Percentiles rank a stretch among this genome's conserved stretches.
These are phyloP conservation scores for Penicillium tannophilum DNA, from an alignment of 495 filamentous ascomycete genomes.

Conservation along the genomic window DNA sequence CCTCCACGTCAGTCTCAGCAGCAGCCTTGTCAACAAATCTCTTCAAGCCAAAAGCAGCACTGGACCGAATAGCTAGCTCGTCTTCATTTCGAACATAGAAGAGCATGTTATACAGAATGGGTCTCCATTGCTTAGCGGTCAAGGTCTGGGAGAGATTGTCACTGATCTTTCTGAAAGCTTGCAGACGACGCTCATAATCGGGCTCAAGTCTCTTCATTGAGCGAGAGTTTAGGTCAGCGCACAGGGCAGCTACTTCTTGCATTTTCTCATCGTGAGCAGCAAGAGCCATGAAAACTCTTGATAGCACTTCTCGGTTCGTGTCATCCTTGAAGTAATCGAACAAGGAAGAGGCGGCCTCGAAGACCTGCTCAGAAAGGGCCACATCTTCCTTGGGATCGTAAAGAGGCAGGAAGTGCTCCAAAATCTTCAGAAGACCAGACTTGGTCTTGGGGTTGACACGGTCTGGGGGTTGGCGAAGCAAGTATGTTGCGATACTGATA, in stretches of 20 bases:
- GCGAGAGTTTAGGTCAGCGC: slow-evolving; percentile 78
- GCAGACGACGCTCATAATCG: slow-evolving; percentile 79
- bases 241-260: slow-evolving; percentile 67
- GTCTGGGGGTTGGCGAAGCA: slow-evolving; percentile 80
- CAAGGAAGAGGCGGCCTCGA: slow-evolving; percentile 67
- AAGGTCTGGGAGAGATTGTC: slow-evolving; percentile 54
- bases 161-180: slow-evolving; percentile 75
- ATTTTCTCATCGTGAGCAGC: slow-evolving; percentile 62
- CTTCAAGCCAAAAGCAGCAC: slow-evolving; percentile 77
- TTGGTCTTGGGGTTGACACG: slow-evolving; percentile 83
- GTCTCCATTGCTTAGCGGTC: slow-evolving; percentile 79
- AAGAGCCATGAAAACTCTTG: slow-evolving; percentile 70
- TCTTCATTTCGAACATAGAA: slow-evolving; percentile 86
- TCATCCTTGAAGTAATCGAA: slow-evolving; percentile 88
- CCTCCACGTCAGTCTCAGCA: slow-evolving; percentile 33
- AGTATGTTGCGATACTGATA: slow-evolving; percentile 72
- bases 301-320: slow-evolving; percentile 67
- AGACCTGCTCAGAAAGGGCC: slow-evolving; percentile 51
- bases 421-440: slow-evolving; percentile 69
- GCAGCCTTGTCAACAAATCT: slow-evolving; percentile 70
- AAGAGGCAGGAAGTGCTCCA: slow-evolving; percentile 74
- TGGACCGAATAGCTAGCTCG: slow-evolving; percentile 83
- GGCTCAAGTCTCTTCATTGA: slow-evolving; percentile 68
- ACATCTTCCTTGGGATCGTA: slow-evolving; percentile 53
- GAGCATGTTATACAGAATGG: slow-evolving; percentile 87